phyloP scores from a whole-genome alignment of 192 early-diverging fungal genomes.

The Tieghemiomyces parasiticus region DNA sequence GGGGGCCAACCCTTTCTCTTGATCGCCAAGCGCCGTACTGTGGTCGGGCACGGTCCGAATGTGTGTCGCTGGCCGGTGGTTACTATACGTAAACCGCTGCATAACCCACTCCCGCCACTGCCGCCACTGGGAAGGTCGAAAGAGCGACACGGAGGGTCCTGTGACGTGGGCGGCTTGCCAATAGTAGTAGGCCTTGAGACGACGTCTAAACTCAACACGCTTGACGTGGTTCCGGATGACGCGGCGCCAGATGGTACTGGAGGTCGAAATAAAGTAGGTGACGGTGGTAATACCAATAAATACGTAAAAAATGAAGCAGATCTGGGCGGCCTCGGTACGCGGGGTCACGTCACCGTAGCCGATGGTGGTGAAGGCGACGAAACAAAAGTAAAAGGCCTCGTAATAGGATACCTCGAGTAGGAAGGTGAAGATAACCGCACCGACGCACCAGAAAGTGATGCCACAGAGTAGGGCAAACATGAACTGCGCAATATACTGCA shows the following conservation, averaged over 20 bases:
- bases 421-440: conserved; percentile 22
- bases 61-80: not conserved
- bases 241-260: conserved; percentile 3
- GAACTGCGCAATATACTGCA: not conserved
- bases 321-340: conserved; percentile 18
- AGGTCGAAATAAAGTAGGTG: conserved; percentile 16
- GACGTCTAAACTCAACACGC: not conserved
- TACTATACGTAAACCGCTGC: not conserved
- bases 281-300: conserved; percentile 29
- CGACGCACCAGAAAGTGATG: conserved; percentile 23
- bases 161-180: no score
- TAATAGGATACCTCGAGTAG: conserved; percentile 21
- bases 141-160: no score
- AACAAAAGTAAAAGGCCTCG: conserved; percentile 31
- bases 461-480: conserved; percentile 16
- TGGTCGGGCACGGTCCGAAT: not conserved
- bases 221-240: not conserved
- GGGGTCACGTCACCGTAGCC: conserved; percentile 29
- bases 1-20: not conserved
- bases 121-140: not conserved
- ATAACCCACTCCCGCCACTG: not conserved
- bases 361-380: conserved; percentile 32
- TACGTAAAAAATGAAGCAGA: conserved; percentile 26
- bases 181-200: not conserved
- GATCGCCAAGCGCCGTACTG: not conserved